Evolutionary conservation across 257 asterid genomes (phyloP), one percentile per base, ranked within the genome.

Genomic region (Solanum piurae): DNA sequence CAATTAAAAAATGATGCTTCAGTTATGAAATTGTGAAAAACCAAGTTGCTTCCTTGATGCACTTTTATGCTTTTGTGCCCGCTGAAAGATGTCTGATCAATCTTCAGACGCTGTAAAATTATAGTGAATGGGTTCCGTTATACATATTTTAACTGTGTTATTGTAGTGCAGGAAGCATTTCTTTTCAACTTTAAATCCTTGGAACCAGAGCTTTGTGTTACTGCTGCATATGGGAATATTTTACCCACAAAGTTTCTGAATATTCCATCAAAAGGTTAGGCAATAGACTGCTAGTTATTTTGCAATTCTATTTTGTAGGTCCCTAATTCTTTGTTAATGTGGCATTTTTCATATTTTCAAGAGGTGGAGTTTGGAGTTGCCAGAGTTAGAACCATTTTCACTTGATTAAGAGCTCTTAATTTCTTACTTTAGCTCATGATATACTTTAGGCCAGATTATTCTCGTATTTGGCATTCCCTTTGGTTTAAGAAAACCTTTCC

Each of bases 141-240:
- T 60, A n/a, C 84, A n/a, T 86, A 14, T 46, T 71, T 71, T 69
- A 29, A 36, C 46, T 73, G 49, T 31, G 88, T 74, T 20, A 23
- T 75, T 37, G 14, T 40, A 58, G 25, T 91, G 91, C 95, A 95
- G 99, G 98, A 97, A 91, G 76, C 94, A 7, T 97, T 97, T 91
- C 93, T 97, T 75, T 87, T 87, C 66, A 86, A 90, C 83, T 92
- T 97, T 37, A 90, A 90, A 89, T 94, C 94, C 86, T 90, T 97
- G 94, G 97, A 95, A 89, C 98, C 99, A 71, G 97, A 95, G 85
- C 98, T 97, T 89, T 97, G 98, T 90, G 91, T 97, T 88, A 97
- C 98, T 87, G 98, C 98, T 86, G 99, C 99, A 40, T 97, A 97
- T 83, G 99, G 99, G 90, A 97, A 95, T 91, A 97, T 97, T 83